These are phyloP conservation scores for Gaertneriomyces semiglobifer DNA, from an alignment of 192 early-diverging fungal species.

Conservation along the genomic window DNA sequence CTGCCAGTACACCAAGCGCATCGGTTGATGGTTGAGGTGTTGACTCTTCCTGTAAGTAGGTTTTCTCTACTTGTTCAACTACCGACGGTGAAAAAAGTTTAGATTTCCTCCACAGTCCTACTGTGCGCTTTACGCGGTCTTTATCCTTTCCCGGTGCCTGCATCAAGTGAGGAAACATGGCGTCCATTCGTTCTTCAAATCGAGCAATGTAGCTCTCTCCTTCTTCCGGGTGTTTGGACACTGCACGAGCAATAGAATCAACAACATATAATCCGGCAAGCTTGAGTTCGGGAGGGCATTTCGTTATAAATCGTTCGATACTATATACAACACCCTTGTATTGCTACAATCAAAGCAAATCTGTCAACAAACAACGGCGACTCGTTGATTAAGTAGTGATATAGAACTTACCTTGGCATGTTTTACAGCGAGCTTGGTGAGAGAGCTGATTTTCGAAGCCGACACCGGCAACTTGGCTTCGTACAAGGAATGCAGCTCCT, in stretches of 20 bases:
- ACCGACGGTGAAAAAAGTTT: conserved; percentile 29
- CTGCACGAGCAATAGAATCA: conserved; percentile 44
- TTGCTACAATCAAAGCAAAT: conserved; percentile 21
- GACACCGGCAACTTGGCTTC: conserved; percentile 48
- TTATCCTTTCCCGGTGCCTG: conserved; percentile 45
- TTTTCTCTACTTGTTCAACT: conserved; percentile 31
- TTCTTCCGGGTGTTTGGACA: conserved; percentile 36
- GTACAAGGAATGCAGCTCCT: conserved; percentile 44
- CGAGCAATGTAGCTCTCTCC: conserved; percentile 36
- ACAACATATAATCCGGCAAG: conserved; percentile 51
- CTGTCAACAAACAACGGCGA: not conserved
- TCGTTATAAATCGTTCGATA: conserved; percentile 47
- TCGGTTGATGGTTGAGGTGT: no score
- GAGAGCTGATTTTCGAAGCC: conserved; percentile 44
- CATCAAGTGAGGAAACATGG: conserved; percentile 39
- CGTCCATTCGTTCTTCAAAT: conserved; percentile 48
- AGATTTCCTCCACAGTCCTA: conserved; percentile 46
- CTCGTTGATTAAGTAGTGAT: not conserved
- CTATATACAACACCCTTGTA: conserved; percentile 46
- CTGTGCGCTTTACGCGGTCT: conserved; percentile 50
- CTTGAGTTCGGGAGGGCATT: conserved; percentile 48
- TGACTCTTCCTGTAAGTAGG: conserved; percentile 32
- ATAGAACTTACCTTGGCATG: conserved; percentile 39
- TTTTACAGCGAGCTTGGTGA: conserved; percentile 51
- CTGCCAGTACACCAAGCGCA: no score